A percentile compares a stretch with the other conserved stretches of the same genome.
Evolutionary conservation across 2,329 filamentous ascomycete genomes (phyloP).

Genomic region (Teratosphaeria pseudoeucalypti): DNA sequence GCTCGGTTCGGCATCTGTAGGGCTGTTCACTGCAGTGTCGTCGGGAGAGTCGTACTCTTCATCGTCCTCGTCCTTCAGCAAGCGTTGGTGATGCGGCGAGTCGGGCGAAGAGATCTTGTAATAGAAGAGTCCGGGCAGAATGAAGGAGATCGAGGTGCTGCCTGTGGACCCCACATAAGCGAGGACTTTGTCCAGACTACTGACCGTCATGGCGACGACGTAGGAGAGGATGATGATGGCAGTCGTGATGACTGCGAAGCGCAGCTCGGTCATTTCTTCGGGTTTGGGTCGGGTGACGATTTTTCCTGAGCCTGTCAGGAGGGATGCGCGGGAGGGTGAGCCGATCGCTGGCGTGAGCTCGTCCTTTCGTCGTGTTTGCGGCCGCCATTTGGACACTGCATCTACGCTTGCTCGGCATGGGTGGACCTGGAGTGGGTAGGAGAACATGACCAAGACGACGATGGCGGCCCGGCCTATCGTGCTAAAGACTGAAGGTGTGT

Average conservation of each 20-base stretch:
- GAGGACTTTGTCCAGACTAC: slow-evolving; percentile 77
- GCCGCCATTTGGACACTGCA: slow-evolving; percentile 83
- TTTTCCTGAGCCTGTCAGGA: slow-evolving; percentile 16
- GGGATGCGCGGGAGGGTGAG: slow-evolving; percentile 19
- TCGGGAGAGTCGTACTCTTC: slow-evolving; percentile 44
- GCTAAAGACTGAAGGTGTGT: slow-evolving; percentile 65
- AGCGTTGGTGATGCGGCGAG: slow-evolving; percentile 70
- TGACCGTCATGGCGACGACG: slow-evolving; percentile 80
- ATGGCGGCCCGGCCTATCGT: slow-evolving; percentile 94
- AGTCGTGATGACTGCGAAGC: slow-evolving; percentile 84
- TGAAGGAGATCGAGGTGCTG: slow-evolving; percentile 92
- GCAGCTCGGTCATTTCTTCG: slow-evolving; percentile 66
- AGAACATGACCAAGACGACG: slow-evolving; percentile 91
- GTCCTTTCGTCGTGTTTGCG: slow-evolving; percentile 6
- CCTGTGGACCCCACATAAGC: slow-evolving; percentile 94
- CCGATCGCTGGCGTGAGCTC: slow-evolving; percentile 20
- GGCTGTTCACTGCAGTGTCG: background rate
- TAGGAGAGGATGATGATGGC: slow-evolving; percentile 76
- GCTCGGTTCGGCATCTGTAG: slow-evolving; percentile 20
- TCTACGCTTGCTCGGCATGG: slow-evolving; percentile 92
- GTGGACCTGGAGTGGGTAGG: slow-evolving; percentile 88
- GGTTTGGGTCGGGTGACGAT: slow-evolving; percentile 15
- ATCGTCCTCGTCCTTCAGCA: slow-evolving; percentile 89
- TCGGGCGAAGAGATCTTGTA: slow-evolving; percentile 95
- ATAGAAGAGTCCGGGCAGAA: slow-evolving; percentile 90